These are phyloP conservation scores for Penicillium sp. DNA, from an alignment of 2,329 filamentous ascomycete species.

Conservation along the genomic window DNA sequence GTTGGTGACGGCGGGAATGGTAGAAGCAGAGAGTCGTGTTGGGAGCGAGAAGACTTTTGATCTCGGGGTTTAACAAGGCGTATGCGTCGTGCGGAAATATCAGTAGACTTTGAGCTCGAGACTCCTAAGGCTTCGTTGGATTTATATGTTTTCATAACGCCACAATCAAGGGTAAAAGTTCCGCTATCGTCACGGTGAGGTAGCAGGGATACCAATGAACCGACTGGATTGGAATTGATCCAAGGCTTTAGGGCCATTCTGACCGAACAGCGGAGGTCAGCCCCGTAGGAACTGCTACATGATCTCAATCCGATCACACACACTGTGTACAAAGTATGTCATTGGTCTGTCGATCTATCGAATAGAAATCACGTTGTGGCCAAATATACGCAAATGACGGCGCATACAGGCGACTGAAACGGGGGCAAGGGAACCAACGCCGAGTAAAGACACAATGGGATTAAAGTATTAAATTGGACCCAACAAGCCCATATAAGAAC, in stretches of 20 bases:
- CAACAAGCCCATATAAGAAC: constrained; percentile 36
- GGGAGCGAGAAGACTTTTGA: no score
- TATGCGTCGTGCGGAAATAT: no score
- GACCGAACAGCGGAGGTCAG: constrained; percentile 8
- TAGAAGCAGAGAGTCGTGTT: not conserved
- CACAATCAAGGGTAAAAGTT: not conserved
- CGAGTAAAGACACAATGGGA: constrained; percentile 21
- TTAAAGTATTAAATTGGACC: constrained; percentile 34
- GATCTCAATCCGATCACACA: not conserved
- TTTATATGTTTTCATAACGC: not conserved
- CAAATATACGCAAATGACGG: constrained; percentile 16
- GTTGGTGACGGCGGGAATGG: not conserved
- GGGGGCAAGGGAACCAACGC: constrained; percentile 19
- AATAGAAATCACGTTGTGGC: constrained; percentile 2
- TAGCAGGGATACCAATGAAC: not conserved
- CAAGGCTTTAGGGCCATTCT: constrained; percentile 1
- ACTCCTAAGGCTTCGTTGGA: not conserved
- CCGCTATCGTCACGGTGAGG: constrained; percentile 18
- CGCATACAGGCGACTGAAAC: constrained; percentile 17
- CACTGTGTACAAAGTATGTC: constrained; percentile 15
- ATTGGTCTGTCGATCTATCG: constrained; percentile 9
- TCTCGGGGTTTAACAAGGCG: no score
- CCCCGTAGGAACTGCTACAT: constrained; percentile 3
- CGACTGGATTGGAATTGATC: constrained; percentile 8
- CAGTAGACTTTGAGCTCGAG: no score